These are phyloP conservation scores for Nasturtium officinale DNA, from an alignment of 345 rosid genomes.

Conservation along the genomic window DNA sequence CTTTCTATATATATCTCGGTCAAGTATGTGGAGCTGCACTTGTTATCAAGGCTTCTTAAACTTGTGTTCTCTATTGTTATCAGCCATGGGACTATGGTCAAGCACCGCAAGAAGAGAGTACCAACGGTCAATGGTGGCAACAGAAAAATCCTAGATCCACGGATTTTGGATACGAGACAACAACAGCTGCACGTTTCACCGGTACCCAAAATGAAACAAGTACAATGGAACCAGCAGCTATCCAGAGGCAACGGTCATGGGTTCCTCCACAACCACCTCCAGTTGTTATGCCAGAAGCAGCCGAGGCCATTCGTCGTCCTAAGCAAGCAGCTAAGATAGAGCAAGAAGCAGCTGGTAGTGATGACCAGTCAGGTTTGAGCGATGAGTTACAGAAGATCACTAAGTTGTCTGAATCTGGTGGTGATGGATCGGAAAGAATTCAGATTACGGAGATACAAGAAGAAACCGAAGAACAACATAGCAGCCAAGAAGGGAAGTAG, in stretches of 20 bases:
- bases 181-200: slow-evolving; percentile 42
- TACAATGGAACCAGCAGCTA: slow-evolving; percentile 48
- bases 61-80: slow-evolving; percentile 13
- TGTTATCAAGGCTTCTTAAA: not conserved
- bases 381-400: slow-evolving; percentile 81
- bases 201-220: slow-evolving; percentile 43
- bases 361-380: slow-evolving; percentile 48
- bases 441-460: slow-evolving; percentile 60
- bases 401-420: slow-evolving; percentile 71
- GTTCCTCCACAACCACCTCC: slow-evolving; percentile 98
- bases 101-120: slow-evolving; percentile 48
- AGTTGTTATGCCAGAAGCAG: slow-evolving; percentile 89
- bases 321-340: slow-evolving; percentile 64
- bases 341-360: slow-evolving; percentile 43
- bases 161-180: slow-evolving; percentile 66
- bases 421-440: slow-evolving; percentile 41
- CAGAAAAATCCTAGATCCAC: slow-evolving; percentile 63
- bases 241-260: slow-evolving; percentile 62
- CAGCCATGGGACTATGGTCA: slow-evolving; percentile 85
- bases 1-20: not conserved
- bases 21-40: slow-evolving; percentile 7
- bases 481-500: slow-evolving; percentile 45
- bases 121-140: slow-evolving; percentile 75
- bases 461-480: slow-evolving; percentile 49
- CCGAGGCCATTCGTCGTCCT: slow-evolving; percentile 89